Conservation (phyloP, 2,329 filamentous ascomycete species). For the Aurifilum marmelostoma region DNA sequence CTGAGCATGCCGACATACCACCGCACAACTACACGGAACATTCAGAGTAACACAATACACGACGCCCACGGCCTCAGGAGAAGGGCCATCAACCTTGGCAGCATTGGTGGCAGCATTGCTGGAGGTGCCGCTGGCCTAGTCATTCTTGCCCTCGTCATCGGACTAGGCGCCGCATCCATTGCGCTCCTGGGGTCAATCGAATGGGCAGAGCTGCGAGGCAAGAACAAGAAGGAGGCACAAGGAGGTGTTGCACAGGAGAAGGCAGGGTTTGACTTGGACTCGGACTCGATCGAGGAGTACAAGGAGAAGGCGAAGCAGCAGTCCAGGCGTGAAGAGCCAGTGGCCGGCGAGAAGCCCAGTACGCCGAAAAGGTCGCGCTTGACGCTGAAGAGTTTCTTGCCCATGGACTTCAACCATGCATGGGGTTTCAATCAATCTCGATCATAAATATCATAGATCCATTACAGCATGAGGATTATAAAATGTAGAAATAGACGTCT, state of each 20-base stretch:
- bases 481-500: neutral
- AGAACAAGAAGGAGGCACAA: slow-evolving; percentile 20
- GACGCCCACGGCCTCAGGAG: neutral
- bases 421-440: neutral
- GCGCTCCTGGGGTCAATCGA: slow-evolving; percentile 23
- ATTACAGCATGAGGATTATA: neutral
- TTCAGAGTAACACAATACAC: neutral
- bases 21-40: neutral
- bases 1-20: neutral
- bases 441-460: neutral
- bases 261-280: neutral
- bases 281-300: slow-evolving; percentile 7
- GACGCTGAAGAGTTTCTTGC: slow-evolving; percentile 7
- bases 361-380: neutral
- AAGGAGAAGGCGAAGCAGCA: neutral
- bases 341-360: slow-evolving; percentile 5
- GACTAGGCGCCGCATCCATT: slow-evolving; percentile 26
- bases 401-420: neutral
- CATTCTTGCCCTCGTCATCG: slow-evolving; percentile 19
- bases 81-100: neutral
- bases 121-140: slow-evolving; percentile 18
- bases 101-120: neutral
- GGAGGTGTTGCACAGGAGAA: neutral
- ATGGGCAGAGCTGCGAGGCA: slow-evolving; percentile 17
- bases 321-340: neutral